Percentiles rank a stretch among this genome's conserved stretches.
phyloP scores from a whole-genome alignment of 2,329 filamentous ascomycete genomes.

The Cercospora citrullina region DNA sequence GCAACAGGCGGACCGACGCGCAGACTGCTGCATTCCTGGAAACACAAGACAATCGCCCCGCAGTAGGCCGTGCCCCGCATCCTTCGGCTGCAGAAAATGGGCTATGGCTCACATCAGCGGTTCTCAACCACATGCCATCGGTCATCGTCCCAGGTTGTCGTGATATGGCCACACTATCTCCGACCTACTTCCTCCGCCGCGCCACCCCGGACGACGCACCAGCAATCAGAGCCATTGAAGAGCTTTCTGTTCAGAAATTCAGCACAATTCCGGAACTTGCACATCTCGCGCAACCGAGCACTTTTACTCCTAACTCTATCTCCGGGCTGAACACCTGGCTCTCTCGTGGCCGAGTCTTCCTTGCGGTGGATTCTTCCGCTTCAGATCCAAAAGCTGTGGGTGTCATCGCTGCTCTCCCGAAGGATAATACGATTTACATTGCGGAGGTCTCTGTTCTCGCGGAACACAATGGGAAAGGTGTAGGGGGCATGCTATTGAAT shows the following conservation, averaged over 20 bases:
- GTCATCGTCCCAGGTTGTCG: not conserved
- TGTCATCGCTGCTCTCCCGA: conserved; percentile 15
- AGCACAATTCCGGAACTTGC: conserved; percentile 14
- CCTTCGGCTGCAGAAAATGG: not conserved
- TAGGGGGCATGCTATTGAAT: conserved; percentile 18
- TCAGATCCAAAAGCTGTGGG: conserved; percentile 2
- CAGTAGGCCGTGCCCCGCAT: not conserved
- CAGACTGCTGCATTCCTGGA: not conserved
- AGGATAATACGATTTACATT: conserved; percentile 14
- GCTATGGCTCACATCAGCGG: not conserved
- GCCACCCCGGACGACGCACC: conserved; percentile 5
- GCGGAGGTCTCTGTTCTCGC: conserved; percentile 17
- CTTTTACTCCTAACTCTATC: not conserved
- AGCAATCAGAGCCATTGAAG: not conserved
- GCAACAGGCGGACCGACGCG: too few species aligned
- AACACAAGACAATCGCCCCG: not conserved
- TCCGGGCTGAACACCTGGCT: conserved; percentile 12
- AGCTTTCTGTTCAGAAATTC: conserved; percentile 7
- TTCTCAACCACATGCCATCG: not conserved
- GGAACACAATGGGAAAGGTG: conserved; percentile 13
- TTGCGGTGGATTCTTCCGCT: conserved; percentile 4
- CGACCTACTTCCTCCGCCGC: not conserved
- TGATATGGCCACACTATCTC: not conserved
- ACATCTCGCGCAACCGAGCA: not conserved
- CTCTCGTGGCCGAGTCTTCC: conserved; percentile 13